Base-by-base conservation (phyloP, 345 rosid species). In the Anacardium occidentale region DNA sequence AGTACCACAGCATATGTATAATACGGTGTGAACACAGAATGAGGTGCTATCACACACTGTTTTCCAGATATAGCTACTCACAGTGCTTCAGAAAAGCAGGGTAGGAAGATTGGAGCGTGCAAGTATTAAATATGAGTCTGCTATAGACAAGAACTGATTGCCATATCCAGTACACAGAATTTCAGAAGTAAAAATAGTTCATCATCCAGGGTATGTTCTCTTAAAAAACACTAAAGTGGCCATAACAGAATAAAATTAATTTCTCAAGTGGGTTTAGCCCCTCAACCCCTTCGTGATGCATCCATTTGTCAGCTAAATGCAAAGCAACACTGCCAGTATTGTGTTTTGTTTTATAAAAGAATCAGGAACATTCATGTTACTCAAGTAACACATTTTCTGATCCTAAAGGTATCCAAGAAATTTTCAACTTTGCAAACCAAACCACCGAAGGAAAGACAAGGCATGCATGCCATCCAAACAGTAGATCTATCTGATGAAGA, bases 381-480 rank as follows among this genome's bases (percentile, higher is more conserved):
- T 34, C 57, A 34, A 71, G 10, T 32, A 29, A 26, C 26, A 48
- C 10, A 50, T 9, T 44, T 60, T 69, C 9, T 14, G 26, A 37
- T 69, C 24, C 34, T 25, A 58, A n/a, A 59, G 47, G 57, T 25
- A 26, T 26, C 20, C 57, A 70, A 54, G 9, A 45, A 70, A 26
- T 44, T 25, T 70, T 70, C 47, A 25, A 40, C 45, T 50, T 37
- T 18, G 24, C 45, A 44, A 47, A 47, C 65, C 72, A 58, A 61
- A 10, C 34, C 20, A 56, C 47, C 32, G 4, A 20, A 60, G 29
- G 45, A 71, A 71, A 20, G 7, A 47, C 22, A 44, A 48, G 34
- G 56, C 29, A 63, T 32, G 4, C 10, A 8, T 32, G 7, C 22
- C 58, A 52, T 18, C 24, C 7, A 48, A 32, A 48, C 10, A 50